Evolutionary conservation across 73 alveolate species (phyloP), one percentile per base, ranked within the genome.

Genomic region (Effrenium voratum): DNA sequence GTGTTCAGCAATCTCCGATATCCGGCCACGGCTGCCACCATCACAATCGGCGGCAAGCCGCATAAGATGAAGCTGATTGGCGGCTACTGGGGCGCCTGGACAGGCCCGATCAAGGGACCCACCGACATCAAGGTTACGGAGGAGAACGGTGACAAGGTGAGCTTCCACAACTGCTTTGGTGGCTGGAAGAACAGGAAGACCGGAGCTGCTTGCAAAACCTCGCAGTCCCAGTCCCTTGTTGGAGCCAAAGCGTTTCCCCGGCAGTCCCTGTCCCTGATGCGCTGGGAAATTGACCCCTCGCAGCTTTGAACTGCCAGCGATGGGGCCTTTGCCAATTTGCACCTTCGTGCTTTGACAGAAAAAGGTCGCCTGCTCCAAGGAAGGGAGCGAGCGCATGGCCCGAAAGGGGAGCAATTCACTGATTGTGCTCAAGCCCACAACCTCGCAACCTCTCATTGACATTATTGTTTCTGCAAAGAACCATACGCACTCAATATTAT

Each of bases 141-240:
- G 45, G 91, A 80, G 91, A 80, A 80, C 12, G 91, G 91, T 13
- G 44, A 80, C n/a, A n/a, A 60, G 70, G 95, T 87, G 95, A 87
- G 60, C 52, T 87, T 87, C 84, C 72, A 34, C 68, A 44, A 45
- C 57, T 87, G 95, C 95, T 82, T 52, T 52, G 95, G 95, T 50
- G 72, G 80, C 38, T 87, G 95, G 95, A 49, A 40, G 46, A 87
- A 87, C 40, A 83, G 95, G 38, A 60, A 87, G 95, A 87, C 95
- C 16, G 95, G 95, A 15, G 84, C 40, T 47, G 95, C 95, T 10
- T 87, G 95, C 95, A n/a, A n/a, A n/a, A n/a, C n/a, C n/a, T n/a
- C n/a, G n/a, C n/a, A n/a, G n/a, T n/a, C n/a, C n/a, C n/a, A n/a
- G n/a, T n/a, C n/a, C n/a, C n/a, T n/a, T n/a, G n/a, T n/a, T n/a